phyloP scores from a whole-genome alignment of 2,329 filamentous ascomycete species.

The Zasmidium citrigriseum region DNA sequence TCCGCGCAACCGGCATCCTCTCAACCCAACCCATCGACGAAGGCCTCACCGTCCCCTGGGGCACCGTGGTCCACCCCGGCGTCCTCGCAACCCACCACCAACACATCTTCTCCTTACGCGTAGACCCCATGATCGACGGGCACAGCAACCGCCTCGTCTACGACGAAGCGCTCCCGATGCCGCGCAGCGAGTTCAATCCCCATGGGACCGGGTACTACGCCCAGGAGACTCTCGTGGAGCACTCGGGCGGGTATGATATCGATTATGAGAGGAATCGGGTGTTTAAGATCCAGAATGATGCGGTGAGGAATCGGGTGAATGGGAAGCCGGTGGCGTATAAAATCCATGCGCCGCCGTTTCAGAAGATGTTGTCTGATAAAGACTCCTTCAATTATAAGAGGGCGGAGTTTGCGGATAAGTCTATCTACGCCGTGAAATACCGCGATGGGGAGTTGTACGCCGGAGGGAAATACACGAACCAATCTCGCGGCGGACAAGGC shows the following conservation, averaged over 20 bases:
- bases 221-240: slow-evolving; percentile 49
- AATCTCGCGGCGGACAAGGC: slow-evolving; percentile 55
- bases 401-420: slow-evolving; percentile 60
- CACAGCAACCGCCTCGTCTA: slow-evolving; percentile 50
- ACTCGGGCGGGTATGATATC: slow-evolving; percentile 54
- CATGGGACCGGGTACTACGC: slow-evolving; percentile 54
- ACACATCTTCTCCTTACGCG: slow-evolving; percentile 66
- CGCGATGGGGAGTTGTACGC: slow-evolving; percentile 61
- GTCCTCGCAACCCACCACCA: slow-evolving; percentile 72
- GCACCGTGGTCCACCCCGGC: slow-evolving; percentile 68
- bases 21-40: slow-evolving; percentile 69
- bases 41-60: slow-evolving; percentile 64
- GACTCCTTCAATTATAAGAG: slow-evolving; percentile 59
- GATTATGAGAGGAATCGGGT: slow-evolving; percentile 46
- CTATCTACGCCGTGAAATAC: slow-evolving; percentile 60
- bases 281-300: slow-evolving; percentile 53
- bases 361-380: slow-evolving; percentile 54
- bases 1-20: slow-evolving; percentile 68
- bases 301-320: slow-evolving; percentile 49
- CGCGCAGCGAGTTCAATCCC: slow-evolving; percentile 57
- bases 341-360: slow-evolving; percentile 51
- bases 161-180: slow-evolving; percentile 60
- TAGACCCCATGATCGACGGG: slow-evolving; percentile 52
- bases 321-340: slow-evolving; percentile 52
- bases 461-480: slow-evolving; percentile 56